Evolutionary conservation across 208 protist genomes (phyloP), one percentile per base, ranked within the genome.

Genomic region (Acanthamoeba royreba): DNA sequence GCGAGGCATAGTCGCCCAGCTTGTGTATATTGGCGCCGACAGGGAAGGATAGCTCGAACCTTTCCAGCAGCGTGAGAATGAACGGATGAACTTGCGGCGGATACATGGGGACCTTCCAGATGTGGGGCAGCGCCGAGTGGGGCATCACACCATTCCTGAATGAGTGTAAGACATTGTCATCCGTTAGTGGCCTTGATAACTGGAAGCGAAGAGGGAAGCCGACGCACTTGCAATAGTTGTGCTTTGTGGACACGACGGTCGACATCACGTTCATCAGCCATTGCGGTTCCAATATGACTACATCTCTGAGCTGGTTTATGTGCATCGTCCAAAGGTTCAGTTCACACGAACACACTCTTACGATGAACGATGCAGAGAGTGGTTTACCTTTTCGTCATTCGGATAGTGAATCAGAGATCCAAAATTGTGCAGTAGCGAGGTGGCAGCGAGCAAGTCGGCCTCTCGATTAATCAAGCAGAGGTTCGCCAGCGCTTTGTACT

Each of bases 181-280:
- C n/a, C n/a, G n/a, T n/a, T n/a, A n/a, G n/a, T n/a, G n/a, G n/a
- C n/a, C n/a, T n/a, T n/a, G n/a, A n/a, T n/a, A 49, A 45, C 42
- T 17, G 31, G 38, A 86, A n/a, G n/a, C n/a, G n/a, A n/a, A n/a
- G n/a, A n/a, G n/a, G n/a, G n/a, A n/a, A n/a, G n/a, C n/a, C n/a
- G 5, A 4, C 42, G 43, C 55, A 87, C 83, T 22, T 55, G 87
- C 58, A 72, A n/a, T 92, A 92, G 61, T 53, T 92, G 61, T 92
- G 87, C 33, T 92, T 92, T 22, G 87, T 92, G 43, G 87, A 81
- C 7, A 92, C 31, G 35, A 92, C 43, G 43, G 58, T 92, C 13
- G 58, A 53, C 87, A 92, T 92, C 25, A 92, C 87, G 17, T 92
- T 55, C 58, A 79, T 92, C 8, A 92, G 43, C 87, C 87, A 92